Evolutionary conservation across 192 early-diverging fungal species (phyloP).

Genomic region (Haplosporangium gracile): DNA sequence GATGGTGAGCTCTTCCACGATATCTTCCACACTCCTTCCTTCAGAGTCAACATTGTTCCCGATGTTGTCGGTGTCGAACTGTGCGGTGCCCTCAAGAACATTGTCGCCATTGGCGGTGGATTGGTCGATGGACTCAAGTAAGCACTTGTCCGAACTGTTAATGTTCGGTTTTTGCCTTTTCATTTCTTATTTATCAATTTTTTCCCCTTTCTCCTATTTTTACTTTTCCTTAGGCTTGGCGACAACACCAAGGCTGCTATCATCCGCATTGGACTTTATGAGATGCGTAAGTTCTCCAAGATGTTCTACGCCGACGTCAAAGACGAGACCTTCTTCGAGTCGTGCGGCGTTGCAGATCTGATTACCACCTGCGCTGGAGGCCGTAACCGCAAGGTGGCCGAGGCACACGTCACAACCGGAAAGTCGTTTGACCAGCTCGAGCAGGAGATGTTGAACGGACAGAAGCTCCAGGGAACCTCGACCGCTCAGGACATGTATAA

Average conservation of each 20-base stretch:
- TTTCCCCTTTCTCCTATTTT: not conserved
- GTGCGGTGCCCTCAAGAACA: slow-evolving; percentile 98
- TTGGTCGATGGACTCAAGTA: slow-evolving; percentile 92
- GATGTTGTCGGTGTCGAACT: slow-evolving; percentile 96
- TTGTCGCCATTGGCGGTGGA: slow-evolving; percentile 97
- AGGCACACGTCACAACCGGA: slow-evolving; percentile 91
- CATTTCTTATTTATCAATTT: not conserved
- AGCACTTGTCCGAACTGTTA: not conserved
- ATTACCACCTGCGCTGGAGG: slow-evolving; percentile 98
- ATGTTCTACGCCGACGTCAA: slow-evolving; percentile 86
- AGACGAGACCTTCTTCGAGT: slow-evolving; percentile 96
- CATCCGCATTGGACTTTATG: slow-evolving; percentile 93
- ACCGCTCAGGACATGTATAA: slow-evolving; percentile 90
- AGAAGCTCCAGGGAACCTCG: slow-evolving; percentile 96
- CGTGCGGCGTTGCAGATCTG: slow-evolving; percentile 96
- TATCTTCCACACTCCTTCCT: slow-evolving; percentile 91
- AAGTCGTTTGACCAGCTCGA: slow-evolving; percentile 96
- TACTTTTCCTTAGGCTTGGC: slow-evolving; percentile 62
- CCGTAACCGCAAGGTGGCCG: slow-evolving; percentile 94
- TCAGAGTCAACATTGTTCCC: slow-evolving; percentile 85
- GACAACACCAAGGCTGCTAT: slow-evolving; percentile 99
- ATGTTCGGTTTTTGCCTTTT: not conserved
- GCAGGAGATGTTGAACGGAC: slow-evolving; percentile 93
- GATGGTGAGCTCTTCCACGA: slow-evolving; percentile 86
- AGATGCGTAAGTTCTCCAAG: slow-evolving; percentile 95